Conservation (phyloP, 257 asterid genomes). For the Rubia yunnanensis region DNA sequence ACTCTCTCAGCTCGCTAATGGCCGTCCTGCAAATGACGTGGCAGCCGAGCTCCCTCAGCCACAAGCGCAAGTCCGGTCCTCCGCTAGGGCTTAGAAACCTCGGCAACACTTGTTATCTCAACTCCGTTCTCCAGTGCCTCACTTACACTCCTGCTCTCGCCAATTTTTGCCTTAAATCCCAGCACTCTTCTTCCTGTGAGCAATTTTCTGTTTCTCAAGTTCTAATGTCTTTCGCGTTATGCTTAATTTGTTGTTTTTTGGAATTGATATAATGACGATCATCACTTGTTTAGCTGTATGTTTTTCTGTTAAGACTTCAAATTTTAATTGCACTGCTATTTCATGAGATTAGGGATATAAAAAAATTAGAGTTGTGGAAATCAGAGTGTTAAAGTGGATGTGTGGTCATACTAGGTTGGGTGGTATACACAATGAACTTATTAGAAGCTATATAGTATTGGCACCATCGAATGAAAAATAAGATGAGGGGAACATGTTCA, state of each 20-base stretch:
- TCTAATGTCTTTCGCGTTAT: background rate
- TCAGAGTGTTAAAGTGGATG: background rate
- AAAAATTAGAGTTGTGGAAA: background rate
- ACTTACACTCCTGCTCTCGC: constrained; percentile 97
- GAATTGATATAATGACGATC: background rate
- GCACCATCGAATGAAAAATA: background rate
- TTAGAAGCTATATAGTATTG: background rate
- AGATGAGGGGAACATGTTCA: background rate
- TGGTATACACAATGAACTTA: background rate
- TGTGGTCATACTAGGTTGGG: no score
- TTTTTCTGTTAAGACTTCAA: background rate
- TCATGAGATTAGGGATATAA: background rate
- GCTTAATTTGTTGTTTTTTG: background rate
- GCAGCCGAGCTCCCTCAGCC: constrained; percentile 71
- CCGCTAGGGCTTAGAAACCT: constrained; percentile 93
- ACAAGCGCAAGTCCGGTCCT: constrained; percentile 75
- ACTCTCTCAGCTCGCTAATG: constrained; percentile 45
- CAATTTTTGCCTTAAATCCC: constrained; percentile 72
- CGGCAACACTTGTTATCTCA: constrained; percentile 93
- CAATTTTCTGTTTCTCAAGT: background rate
- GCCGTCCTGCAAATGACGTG: constrained; percentile 96
- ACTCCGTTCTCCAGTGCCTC: constrained; percentile 98
- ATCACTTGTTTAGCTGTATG: background rate
- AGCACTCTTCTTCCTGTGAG: constrained; percentile 77
- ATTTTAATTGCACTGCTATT: background rate